Base-by-base conservation (phyloP, 1,284 basidiomycete genomes). In the Somion occarium region DNA sequence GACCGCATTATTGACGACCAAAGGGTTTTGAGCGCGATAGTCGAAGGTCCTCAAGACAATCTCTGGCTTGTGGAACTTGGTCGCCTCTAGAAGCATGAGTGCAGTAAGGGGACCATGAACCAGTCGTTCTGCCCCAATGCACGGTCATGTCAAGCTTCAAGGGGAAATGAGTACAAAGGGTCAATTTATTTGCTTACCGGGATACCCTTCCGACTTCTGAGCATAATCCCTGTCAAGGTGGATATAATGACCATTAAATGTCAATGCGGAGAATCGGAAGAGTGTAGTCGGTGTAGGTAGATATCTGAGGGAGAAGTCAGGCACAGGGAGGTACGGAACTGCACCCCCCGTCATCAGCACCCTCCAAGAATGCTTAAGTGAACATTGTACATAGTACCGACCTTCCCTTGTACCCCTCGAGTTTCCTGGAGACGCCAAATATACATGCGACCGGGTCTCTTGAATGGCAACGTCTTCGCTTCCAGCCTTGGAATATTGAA, bases 21-120 rank as follows among this genome's bases (percentile, higher is more conserved):
- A 64, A 1, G 89, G 88, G 59, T 87, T 88, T 39, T 79, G 77
- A 9, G 91, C 91, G 41, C 85, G 75, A 63, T 92, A 92, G 51
- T 83, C 80, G 57, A 90, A 91, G 1, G 67, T 58, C 43, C 63
- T 68, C 49, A 91, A 62, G 18, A 68, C 61, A 3, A 69, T 63
- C 9, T 68, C 62, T 1, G 79, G 78, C 43, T 73, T 66, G 44
- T 80, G 65, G 55, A 78, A 71, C 9, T 71, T 65, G 23, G 80
- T 72, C 0, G 77, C 69, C 61, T 92, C 88, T 39, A 92, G 71
- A 3, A 92, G 70, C 76, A 92, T 81, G 45, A 89, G 72, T 0
- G 90, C 86, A 1, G 83, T 92, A 43, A 93, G 69, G 20, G 91
- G 90, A 0, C 87, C 90, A 62, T 93, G 91, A 5, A 93, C 87